A percentile compares a stretch with the other conserved stretches of the same genome.
Conservation (phyloP, 1,139 yeast genomes). For the Blastobotrys niveus region DNA sequence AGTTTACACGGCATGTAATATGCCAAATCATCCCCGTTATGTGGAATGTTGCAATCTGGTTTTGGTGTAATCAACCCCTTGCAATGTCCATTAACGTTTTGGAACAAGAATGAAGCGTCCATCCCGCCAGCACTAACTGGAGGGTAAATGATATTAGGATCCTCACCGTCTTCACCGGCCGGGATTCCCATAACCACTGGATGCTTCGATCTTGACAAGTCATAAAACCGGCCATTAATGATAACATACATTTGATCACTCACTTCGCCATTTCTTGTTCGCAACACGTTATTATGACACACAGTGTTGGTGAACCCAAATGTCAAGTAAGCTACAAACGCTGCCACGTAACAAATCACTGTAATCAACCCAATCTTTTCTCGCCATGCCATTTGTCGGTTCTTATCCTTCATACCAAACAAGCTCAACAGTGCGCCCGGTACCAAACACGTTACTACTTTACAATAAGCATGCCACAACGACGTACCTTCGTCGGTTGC, state of each 20-base stretch:
- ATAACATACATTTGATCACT: slow-evolving; percentile 49
- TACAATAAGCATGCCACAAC: slow-evolving; percentile 79
- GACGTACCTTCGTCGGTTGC: slow-evolving; percentile 38
- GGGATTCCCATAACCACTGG: slow-evolving; percentile 79
- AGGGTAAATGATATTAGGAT: slow-evolving; percentile 70
- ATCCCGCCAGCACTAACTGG: slow-evolving; percentile 84
- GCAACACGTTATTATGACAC: slow-evolving; percentile 49
- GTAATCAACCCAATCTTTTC: slow-evolving; percentile 85
- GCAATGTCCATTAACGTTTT: slow-evolving; percentile 89
- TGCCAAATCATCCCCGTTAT: slow-evolving; percentile 59
- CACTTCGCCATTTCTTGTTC: slow-evolving; percentile 57
- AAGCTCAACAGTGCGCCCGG: slow-evolving; percentile 67
- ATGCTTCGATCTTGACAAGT: slow-evolving; percentile 62
- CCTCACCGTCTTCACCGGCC: too few species aligned
- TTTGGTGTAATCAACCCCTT: slow-evolving; percentile 73
- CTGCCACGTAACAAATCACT: slow-evolving; percentile 66
- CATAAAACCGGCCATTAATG: slow-evolving; percentile 77
- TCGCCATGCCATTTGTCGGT: slow-evolving; percentile 93
- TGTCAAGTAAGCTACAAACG: slow-evolving; percentile 76
- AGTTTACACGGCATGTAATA: slow-evolving; percentile 96
- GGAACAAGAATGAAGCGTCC: slow-evolving; percentile 82
- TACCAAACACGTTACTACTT: slow-evolving; percentile 82
- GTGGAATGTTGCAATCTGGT: slow-evolving; percentile 65
- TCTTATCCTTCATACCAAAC: slow-evolving; percentile 73
- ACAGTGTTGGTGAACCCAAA: slow-evolving; percentile 89